These are phyloP conservation scores for Xanthoconium stramineum DNA, from an alignment of 768 basidiomycete species.

Conservation along the genomic window DNA sequence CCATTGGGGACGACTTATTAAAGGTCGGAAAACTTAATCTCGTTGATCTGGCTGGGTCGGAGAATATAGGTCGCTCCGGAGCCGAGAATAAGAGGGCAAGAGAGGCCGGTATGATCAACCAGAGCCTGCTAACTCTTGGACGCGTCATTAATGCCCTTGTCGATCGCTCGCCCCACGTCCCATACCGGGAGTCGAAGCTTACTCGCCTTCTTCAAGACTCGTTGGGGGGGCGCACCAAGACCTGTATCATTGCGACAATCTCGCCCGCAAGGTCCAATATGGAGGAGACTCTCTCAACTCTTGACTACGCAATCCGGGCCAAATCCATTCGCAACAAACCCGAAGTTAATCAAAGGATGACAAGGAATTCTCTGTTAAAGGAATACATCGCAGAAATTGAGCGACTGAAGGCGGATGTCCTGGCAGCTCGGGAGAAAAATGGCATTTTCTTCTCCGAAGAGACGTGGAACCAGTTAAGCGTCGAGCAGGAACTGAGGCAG, in stretches of 20 bases:
- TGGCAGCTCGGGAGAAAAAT: constrained; percentile 93
- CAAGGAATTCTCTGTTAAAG: constrained; percentile 85
- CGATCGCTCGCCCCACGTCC: constrained; percentile 87
- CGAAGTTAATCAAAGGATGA: constrained; percentile 93
- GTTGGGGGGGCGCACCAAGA: constrained; percentile 95
- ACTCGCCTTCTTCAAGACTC: constrained; percentile 98
- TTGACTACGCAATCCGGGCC: constrained; percentile 94
- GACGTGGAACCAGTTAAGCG: constrained; percentile 78
- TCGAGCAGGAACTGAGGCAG: constrained; percentile 71
- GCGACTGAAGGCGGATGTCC: constrained; percentile 82
- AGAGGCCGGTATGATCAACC: constrained; percentile 99
- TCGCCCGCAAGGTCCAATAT: constrained; percentile 91
- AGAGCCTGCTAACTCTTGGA: constrained; percentile 93
- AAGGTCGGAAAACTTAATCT: constrained; percentile 95
- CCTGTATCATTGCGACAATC: constrained; percentile 95
- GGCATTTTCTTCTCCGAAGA: constrained; percentile 94
- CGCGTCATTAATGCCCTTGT: constrained; percentile 96
- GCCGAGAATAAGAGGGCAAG: constrained; percentile 93
- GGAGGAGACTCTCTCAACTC: constrained; percentile 96
- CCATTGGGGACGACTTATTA: constrained; percentile 81
- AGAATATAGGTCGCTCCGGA: constrained; percentile 94
- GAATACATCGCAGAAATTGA: constrained; percentile 95
- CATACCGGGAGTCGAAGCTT: constrained; percentile 96
- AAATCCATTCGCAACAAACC: constrained; percentile 95
- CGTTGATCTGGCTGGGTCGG: constrained; percentile 95